phyloP scores from a whole-genome alignment of 805 yeast species.

The Yarrowia yakushimensis region DNA sequence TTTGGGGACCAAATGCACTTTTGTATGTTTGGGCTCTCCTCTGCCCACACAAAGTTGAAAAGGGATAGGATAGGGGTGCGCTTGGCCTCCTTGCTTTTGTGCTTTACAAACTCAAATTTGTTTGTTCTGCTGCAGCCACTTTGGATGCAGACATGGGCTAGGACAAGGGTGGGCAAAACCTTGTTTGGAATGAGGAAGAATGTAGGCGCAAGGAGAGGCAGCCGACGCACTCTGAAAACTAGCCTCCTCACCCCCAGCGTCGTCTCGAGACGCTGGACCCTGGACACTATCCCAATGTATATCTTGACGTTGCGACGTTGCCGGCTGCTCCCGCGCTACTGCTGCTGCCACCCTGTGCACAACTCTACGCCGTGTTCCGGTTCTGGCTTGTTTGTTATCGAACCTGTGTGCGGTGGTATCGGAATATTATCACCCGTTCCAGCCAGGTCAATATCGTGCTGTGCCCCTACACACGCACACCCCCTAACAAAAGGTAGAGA shows the following conservation, averaged over 20 bases:
- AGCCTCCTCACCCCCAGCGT: no score
- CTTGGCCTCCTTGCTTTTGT: constrained; percentile 2
- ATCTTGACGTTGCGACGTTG: neutral
- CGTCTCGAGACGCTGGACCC: neutral
- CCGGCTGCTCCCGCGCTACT: neutral
- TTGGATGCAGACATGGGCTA: constrained; percentile 14
- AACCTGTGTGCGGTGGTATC: neutral
- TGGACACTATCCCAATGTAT: constrained; percentile 1
- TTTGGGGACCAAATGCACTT: constrained; percentile 24
- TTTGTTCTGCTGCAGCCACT: constrained; percentile 15
- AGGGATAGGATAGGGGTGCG: constrained; percentile 25
- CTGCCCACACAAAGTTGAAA: constrained; percentile 20
- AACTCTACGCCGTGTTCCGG: neutral
- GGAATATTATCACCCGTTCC: neutral
- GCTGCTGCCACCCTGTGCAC: neutral
- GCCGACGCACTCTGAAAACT: neutral
- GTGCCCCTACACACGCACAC: neutral
- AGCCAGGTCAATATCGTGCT: neutral
- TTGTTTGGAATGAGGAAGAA: constrained; percentile 23
- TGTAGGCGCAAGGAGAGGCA: constrained; percentile 24
- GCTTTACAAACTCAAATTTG: neutral
- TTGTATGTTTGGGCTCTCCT: constrained; percentile 22
- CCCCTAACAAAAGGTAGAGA: neutral
- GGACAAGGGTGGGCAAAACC: constrained; percentile 4
- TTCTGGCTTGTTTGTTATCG: neutral